Base-by-base conservation (phyloP, 495 filamentous ascomycete genomes). In the Podospora pseudopauciseta region DNA sequence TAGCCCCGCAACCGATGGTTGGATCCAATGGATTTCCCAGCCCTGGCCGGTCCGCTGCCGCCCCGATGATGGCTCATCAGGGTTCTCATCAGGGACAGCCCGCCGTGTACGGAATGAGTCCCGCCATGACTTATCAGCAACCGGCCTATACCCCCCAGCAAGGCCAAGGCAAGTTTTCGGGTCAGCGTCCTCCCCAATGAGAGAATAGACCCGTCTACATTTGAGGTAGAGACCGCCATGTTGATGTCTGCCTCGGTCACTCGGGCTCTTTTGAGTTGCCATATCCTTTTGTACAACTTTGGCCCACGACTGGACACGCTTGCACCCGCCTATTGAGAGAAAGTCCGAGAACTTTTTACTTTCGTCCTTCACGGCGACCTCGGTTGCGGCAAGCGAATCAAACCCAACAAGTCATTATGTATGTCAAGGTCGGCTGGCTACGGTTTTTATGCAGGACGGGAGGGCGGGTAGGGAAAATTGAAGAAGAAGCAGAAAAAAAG, bases 1-100 rank as follows among this genome's bases (percentile, higher is more conserved):
- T 86, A 19, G 87, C 88, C 55, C 87, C 88, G 13, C 87, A 89
- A 76, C 84, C 86, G 11, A 82, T 85, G 72, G 79, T 80, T 20
- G 82, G 79, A 15, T 84, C 89, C 3, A 94, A 88, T 73, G 91
- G 91, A 19, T 97, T 90, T 78, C 90, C 91, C n/a, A 94, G 91
- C 73, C 92, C 92, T 0, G 87, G 91, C 63, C 85, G 91, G 20
- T 86, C 86, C 28, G 86, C 90, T 0, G 39, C 39, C 15, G 92
- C 91, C 2, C 89, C 94, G 80, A 94, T 94, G 91, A 91, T 92
- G 86, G 82, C 75, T 30, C 81, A 80, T 56, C 84, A 87, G 76
- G 89, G 89, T 63, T 93, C 90, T 23, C 90, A 92, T 70, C 84
- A 87, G 76, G 89, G 89, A 64, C 90, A 92, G 64, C 81, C 84